A percentile compares a stretch with the other conserved stretches of the same genome.
phyloP scores from a whole-genome alignment of 1,284 basidiomycete genomes.

The Phlebopus sp. region DNA sequence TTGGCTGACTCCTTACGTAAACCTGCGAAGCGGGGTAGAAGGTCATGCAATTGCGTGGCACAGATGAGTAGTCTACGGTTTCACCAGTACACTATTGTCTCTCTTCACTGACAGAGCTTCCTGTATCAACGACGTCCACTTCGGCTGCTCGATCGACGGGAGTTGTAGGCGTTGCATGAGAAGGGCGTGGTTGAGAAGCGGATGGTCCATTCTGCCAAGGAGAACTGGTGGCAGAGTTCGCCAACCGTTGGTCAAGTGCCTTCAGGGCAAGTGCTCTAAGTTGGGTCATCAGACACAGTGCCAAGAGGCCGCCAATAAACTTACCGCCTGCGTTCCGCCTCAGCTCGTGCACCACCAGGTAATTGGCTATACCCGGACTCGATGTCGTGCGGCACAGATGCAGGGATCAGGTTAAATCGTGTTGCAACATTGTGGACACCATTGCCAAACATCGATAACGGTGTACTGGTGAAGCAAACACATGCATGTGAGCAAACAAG shows the following conservation, averaged over 20 bases:
- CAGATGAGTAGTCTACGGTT: constrained; percentile 2
- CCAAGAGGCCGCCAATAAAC: constrained; percentile 20
- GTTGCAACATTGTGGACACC: constrained; percentile 67
- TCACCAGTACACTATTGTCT: constrained; percentile 18
- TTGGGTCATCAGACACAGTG: constrained; percentile 8
- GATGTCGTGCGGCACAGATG: constrained; percentile 53
- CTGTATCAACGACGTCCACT: constrained; percentile 22
- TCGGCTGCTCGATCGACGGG: constrained; percentile 37
- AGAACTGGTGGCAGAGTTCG: constrained; percentile 53
- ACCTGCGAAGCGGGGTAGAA: too few species aligned
- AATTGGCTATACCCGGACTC: constrained; percentile 77
- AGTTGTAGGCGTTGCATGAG: constrained; percentile 36
- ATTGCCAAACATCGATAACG: constrained; percentile 68
- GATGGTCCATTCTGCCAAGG: constrained; percentile 38
- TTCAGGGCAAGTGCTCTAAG: constrained; percentile 87
- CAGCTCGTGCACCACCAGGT: constrained; percentile 84
- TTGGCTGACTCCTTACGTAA: too few species aligned
- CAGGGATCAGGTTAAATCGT: constrained; percentile 80
- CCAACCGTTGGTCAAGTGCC: constrained; percentile 90
- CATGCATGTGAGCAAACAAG: constrained; percentile 33
- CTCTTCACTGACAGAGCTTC: constrained; percentile 11
- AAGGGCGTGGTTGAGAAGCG: constrained; percentile 33
- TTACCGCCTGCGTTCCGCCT: constrained; percentile 89
- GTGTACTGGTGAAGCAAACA: constrained; percentile 26
- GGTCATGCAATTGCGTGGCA: too few species aligned